A percentile compares a stretch with the other conserved stretches of the same genome.
Conservation (phyloP, 2,329 filamentous ascomycete genomes). For the Xylariales sp. region DNA sequence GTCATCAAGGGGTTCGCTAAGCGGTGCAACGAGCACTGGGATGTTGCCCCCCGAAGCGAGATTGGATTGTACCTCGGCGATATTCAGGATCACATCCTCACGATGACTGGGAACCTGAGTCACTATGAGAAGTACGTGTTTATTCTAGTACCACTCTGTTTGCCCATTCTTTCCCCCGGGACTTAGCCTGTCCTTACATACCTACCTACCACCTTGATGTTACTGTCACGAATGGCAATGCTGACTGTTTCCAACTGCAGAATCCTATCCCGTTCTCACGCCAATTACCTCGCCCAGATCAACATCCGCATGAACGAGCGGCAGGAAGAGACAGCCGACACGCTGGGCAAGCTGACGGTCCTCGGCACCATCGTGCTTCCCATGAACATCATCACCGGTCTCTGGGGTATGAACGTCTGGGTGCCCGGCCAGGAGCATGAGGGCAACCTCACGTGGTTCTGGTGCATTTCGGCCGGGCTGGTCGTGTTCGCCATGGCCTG, state of each 20-base stretch:
- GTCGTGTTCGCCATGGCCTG: constrained; percentile 75
- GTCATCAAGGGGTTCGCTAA: constrained; percentile 99
- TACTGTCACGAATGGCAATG: no score
- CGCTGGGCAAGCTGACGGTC: constrained; percentile 90
- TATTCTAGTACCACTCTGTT: no score
- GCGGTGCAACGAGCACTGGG: constrained; percentile 96
- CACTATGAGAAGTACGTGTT: constrained; percentile 87
- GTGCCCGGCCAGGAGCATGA: constrained; percentile 89
- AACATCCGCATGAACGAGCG: constrained; percentile 99
- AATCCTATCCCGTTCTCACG: constrained; percentile 85
- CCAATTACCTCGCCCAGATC: constrained; percentile 98
- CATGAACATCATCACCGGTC: constrained; percentile 98
- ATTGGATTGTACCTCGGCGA: constrained; percentile 97
- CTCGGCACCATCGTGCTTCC: constrained; percentile 94
- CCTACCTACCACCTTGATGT: no score
- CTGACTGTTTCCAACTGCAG: no score
- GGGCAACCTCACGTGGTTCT: constrained; percentile 71
- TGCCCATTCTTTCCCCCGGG: no score
- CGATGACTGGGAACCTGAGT: constrained; percentile 93
- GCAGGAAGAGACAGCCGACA: constrained; percentile 91
- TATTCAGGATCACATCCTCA: constrained; percentile 98
- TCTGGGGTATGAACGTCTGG: constrained; percentile 99
- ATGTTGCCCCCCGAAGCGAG: constrained; percentile 89
- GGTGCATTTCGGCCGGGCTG: constrained; percentile 68
- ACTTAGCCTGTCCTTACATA: no score